Base-by-base conservation (phyloP, 768 basidiomycete species). In the Tricholoma hemisulphureum region DNA sequence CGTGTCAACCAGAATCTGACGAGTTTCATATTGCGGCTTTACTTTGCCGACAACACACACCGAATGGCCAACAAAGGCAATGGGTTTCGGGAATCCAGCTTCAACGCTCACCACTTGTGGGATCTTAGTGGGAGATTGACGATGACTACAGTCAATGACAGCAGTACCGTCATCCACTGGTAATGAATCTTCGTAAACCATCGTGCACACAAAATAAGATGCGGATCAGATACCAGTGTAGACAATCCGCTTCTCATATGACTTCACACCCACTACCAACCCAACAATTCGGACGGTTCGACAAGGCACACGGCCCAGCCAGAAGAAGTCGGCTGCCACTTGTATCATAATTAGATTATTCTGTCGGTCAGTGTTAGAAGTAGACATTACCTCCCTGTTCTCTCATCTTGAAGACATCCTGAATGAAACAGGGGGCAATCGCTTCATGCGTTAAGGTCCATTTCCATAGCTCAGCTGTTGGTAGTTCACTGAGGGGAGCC, bases 91-190 rank as follows among this genome's bases (percentile, higher is more conserved):
- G 28, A 60, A 50, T 41, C 67, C 43, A 9, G 53, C 14, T 32
- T 58, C 54, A 7, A 51, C 26, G 31, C 66, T 63, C 4, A n/a
- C n/a, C n/a, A n/a, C 11, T 32, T 51, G 58, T 11, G 51, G 20
- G 31, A 48, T 60, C 53, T 68, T 70, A 14, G 55, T 55, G 1
- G 63, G 63, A n/a, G 65, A 49, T 31, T 64, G 73, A 21, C 72
- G 75, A 65, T 83, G 79, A 2, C 75, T 65, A 63, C 90, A 92
- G 46, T 92, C 89, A 23, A 93, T 77, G 3, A 87, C 84, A 26
- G 75, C 84, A 1, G 89, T 88, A 5, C 89, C 88, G 62, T 93
- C 91, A 65, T 93, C 91, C 58, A 92, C 88, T 92, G 52, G 20
- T 49, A 6, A n/a, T 24, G 16, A 35, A 18, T 29, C 4, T 1